Conservation (phyloP, 257 asterid species). For the Penstemon barbatus region DNA sequence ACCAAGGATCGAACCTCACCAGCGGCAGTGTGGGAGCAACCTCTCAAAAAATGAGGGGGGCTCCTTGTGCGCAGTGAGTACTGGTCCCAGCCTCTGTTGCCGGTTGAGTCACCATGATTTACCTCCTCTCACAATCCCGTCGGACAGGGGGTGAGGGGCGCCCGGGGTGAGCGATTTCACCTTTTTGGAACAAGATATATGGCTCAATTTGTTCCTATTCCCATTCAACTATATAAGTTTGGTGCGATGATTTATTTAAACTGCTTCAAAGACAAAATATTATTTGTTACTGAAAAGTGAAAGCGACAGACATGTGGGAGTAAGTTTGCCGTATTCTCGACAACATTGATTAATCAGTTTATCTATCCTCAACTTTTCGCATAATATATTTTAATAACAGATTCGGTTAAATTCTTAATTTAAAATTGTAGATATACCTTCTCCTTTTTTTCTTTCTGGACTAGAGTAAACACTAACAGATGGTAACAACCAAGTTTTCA, state of each 20-base stretch:
- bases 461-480: not conserved
- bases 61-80: too few species aligned
- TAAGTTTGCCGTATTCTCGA: conserved; percentile 30
- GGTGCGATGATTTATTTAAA: conserved; percentile 23
- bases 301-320: conserved; percentile 64
- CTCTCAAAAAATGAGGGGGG: too few species aligned
- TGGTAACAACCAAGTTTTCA: conserved; percentile 16
- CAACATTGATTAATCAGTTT: conserved; percentile 16
- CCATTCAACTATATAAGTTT: conserved; percentile 24
- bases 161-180: too few species aligned
- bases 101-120: too few species aligned
- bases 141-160: too few species aligned
- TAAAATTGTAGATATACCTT: not conserved
- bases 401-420: not conserved
- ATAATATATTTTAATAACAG: not conserved
- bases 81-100: too few species aligned
- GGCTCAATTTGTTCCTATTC: conserved; percentile 5
- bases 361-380: conserved; percentile 12
- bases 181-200: too few species aligned
- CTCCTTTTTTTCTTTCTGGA: not conserved
- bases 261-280: conserved; percentile 21
- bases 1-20: too few species aligned
- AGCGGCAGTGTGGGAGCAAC: too few species aligned
- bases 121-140: too few species aligned
- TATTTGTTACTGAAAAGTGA: conserved; percentile 40